Evolutionary conservation across 2,329 filamentous ascomycete genomes (phyloP).

Genomic region (Hypoxylon sp.): DNA sequence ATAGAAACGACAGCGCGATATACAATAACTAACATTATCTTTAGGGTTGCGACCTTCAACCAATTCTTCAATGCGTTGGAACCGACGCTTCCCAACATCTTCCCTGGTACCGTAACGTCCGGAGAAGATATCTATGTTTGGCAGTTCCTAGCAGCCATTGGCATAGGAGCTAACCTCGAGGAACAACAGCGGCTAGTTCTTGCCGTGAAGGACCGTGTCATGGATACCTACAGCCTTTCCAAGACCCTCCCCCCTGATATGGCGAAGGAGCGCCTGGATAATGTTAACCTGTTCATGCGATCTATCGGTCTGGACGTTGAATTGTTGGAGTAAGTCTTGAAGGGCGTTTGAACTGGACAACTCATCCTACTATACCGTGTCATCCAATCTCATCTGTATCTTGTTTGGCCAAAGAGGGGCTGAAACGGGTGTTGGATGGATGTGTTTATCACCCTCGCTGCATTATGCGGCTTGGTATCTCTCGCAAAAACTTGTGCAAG

Average conservation of each 20-base stretch:
- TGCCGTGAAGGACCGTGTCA: slow-evolving; percentile 97
- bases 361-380: slow-evolving; percentile 16
- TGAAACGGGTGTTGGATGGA: slow-evolving; percentile 18
- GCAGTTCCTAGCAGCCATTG: slow-evolving; percentile 96
- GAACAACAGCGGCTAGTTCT: slow-evolving; percentile 96
- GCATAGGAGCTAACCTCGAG: slow-evolving; percentile 91
- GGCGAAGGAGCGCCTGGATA: slow-evolving; percentile 84
- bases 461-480: slow-evolving; percentile 1
- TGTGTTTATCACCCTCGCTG: slow-evolving; percentile 1
- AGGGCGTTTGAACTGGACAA: slow-evolving; percentile 28
- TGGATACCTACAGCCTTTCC: slow-evolving; percentile 90
- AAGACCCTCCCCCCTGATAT: slow-evolving; percentile 92
- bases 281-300: slow-evolving; percentile 98
- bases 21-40: slow-evolving; percentile 52
- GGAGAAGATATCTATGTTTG: slow-evolving; percentile 97
- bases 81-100: slow-evolving; percentile 85
- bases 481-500: not conserved
- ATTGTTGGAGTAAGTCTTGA: slow-evolving; percentile 61
- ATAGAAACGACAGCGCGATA: not conserved
- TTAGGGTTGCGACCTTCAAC: slow-evolving; percentile 83
- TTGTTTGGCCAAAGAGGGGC: slow-evolving; percentile 7
- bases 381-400: slow-evolving; percentile 7
- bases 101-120: slow-evolving; percentile 90
- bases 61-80: slow-evolving; percentile 89
- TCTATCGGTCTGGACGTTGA: slow-evolving; percentile 99